Base-by-base conservation (phyloP, 768 basidiomycete species). In the Leccinellum rugosiceps region DNA sequence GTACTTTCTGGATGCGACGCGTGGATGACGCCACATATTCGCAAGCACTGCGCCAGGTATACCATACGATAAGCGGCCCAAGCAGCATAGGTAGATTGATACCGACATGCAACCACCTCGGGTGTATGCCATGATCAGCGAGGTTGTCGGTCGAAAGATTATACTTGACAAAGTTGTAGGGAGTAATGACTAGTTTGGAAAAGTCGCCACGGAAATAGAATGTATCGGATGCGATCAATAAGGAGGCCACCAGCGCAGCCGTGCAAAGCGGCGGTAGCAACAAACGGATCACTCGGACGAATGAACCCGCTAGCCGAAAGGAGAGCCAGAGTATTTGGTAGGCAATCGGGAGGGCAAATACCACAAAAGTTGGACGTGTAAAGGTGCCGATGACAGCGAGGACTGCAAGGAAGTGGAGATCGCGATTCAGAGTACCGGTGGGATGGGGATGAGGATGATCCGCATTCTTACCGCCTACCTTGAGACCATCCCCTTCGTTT, bases 51-150 rank as follows among this genome's bases (percentile, higher is more conserved):
- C 50, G 52, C 55, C 65, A 57, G 48, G 52, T 47, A 55, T 65
- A 53, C 68, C 67, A 65, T 9, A 68, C 51, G n/a, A 75, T n/a
- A 13, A 70, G 55, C 4, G 75, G 75, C 17, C 76, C 73, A 4
- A 77, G 62, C 14, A 77, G 57, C 68, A 77, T 70, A 17, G 76
- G 76, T 10, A 77, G 56, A 58, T 77, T 77, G 30, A 77, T 71
- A 21, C 68, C 65, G 31, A 72, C 49, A 56, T 77, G 76, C 6
- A 77, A 65, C 76, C 75, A 77, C 21, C 66, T 66, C 1, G 76
- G 76, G 60, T 77, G 76, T 15, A 77, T 53, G 9, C 76, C 76
- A 49, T 77, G 76, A 26, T 67, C 69, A 0, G 72, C 72, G 32
- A 76, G 70, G 62, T 77, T 77, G 15, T 66, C 60, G 10, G 69